A percentile compares a stretch with the other conserved stretches of the same genome.
phyloP scores from a whole-genome alignment of 805 yeast species.

The Kodamaea sagamina region DNA sequence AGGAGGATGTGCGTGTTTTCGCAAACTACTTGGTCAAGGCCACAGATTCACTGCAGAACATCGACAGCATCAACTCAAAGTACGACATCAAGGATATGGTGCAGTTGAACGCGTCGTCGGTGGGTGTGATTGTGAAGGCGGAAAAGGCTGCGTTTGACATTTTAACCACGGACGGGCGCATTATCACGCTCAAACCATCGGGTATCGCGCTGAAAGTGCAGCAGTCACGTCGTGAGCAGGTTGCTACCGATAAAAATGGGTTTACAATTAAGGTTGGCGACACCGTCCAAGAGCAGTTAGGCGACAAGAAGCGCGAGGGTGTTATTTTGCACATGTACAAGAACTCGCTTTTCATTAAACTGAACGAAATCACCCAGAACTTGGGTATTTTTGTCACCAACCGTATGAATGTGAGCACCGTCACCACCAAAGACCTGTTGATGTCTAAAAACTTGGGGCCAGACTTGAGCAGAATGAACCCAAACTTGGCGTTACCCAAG shows the following conservation, averaged over 20 bases:
- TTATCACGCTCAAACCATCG: conserved; percentile 68
- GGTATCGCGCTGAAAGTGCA: conserved; percentile 79
- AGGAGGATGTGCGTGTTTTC: conserved; percentile 86
- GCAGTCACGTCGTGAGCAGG: conserved; percentile 64
- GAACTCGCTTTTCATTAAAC: conserved; percentile 74
- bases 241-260: conserved; percentile 86
- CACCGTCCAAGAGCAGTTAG: conserved; percentile 73
- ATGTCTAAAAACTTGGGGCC: conserved; percentile 54
- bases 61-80: conserved; percentile 67
- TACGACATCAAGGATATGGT: conserved; percentile 89
- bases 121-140: conserved; percentile 87
- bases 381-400: conserved; percentile 88
- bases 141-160: conserved; percentile 85
- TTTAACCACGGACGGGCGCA: conserved; percentile 78
- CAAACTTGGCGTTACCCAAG: conserved; percentile 64
- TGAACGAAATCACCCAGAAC: conserved; percentile 78
- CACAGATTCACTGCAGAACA: conserved; percentile 67
- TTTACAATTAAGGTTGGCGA: conserved; percentile 87
- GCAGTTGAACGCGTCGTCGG: conserved; percentile 79
- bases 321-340: conserved; percentile 83
- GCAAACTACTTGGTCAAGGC: conserved; percentile 90
- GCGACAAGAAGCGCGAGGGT: conserved; percentile 81
- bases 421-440: conserved; percentile 79
- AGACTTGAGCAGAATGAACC: conserved; percentile 86
- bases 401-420: conserved; percentile 74